Evolutionary conservation across 2,329 filamentous ascomycete species (phyloP).

Genomic region (Penicillium expansum): DNA sequence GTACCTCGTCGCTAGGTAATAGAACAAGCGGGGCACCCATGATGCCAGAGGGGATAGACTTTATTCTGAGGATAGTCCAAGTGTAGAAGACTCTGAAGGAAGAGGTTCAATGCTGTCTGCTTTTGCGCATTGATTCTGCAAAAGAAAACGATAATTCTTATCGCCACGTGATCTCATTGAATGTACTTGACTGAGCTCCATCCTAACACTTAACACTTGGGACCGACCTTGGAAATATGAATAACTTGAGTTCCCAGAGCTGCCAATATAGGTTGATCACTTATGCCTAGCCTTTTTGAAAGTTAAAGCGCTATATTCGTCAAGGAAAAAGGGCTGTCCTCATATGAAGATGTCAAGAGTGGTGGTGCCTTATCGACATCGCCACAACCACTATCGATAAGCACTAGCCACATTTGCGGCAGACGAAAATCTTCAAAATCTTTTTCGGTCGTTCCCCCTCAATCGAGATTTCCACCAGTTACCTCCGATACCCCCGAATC

Average conservation of each 20-base stretch:
- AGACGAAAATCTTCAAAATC: constrained; percentile 36
- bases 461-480: constrained; percentile 21
- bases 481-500: constrained; percentile 17
- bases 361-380: constrained; percentile 2
- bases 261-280: background rate
- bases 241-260: background rate
- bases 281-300: too few species aligned
- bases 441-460: constrained; percentile 31
- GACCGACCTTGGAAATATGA: background rate
- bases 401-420: constrained; percentile 31
- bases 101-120: background rate
- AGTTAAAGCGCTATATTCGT: background rate
- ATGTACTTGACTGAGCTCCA: background rate
- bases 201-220: background rate
- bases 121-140: background rate
- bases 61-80: background rate
- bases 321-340: too few species aligned
- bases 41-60: constrained; percentile 12
- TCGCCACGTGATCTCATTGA: constrained; percentile 27
- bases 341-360: background rate
- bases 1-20: constrained; percentile 77
- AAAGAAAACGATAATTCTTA: constrained; percentile 24
- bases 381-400: constrained; percentile 39
- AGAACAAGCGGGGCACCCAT: constrained; percentile 66
- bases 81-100: background rate